Base-by-base conservation (phyloP, 352 stramenopile species). In the Globisporangium heterothallicum region DNA sequence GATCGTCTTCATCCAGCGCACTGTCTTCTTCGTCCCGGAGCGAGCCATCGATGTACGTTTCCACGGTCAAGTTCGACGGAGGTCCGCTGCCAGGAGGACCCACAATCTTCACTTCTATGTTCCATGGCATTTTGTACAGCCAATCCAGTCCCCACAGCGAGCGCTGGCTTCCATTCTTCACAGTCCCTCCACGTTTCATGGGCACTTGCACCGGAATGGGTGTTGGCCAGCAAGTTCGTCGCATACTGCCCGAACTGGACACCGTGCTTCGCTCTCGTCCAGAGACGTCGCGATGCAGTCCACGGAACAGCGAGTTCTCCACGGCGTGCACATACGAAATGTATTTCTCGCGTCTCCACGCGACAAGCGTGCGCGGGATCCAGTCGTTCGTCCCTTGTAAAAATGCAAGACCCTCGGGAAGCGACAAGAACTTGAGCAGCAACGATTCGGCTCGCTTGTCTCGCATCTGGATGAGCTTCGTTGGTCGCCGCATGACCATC, bases 101-200 rank as follows among this genome's bases (percentile, higher is more conserved):
- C 7, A 93, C 79, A 53, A 95, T 92, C 63, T 95, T 95, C 35
- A 95, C 84, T 58, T 95, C 84, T 80, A 95, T 95, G 48, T 95
- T 95, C 84, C 84, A 95, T 3, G 84, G 84, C 83, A 95, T 93
- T 42, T 84, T 83, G 53, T 93, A 95, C 2, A 95, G 67, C 84
- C 84, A 95, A 52, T 95, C 84, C 4, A 95, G 66, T 13, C 80
- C 82, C 83, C 84, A 95, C 12, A 89, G 58, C 7, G 78, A 88
- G 0, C 78, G 68, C 29, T 88, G 78, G 44, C 70, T 84, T 13
- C 66, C 72, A 25, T 72, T 63, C 64, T 84, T 90, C 42, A 74
- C 67, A 14, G 68, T 83, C 48, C 70, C 78, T 24, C 80, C 81
- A 50, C 82, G 77, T 49, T 92, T 91, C 61, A 88, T 85, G 0